A percentile compares a stretch with the other conserved stretches of the same genome.
These are phyloP conservation scores for button mushroom (Agaricus bisporus) DNA, from an alignment of 768 basidiomycete genomes.

Conservation along the genomic window DNA sequence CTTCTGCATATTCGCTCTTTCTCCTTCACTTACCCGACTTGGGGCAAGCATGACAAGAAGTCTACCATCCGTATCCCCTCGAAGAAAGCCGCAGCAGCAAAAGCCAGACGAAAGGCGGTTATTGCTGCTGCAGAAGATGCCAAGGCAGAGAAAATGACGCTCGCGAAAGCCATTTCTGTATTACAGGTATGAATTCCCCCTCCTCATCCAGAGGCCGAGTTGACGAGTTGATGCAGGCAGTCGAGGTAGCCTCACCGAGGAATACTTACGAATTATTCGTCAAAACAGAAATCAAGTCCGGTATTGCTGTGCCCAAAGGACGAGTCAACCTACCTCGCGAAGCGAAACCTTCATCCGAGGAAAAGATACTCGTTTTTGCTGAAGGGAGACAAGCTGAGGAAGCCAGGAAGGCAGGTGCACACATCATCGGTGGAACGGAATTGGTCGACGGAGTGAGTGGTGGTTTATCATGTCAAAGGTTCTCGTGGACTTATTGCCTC, in stretches of 20 bases:
- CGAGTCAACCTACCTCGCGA: conserved; percentile 82
- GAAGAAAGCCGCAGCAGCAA: conserved; percentile 66
- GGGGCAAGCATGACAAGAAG: conserved; percentile 41
- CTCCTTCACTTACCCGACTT: conserved; percentile 39
- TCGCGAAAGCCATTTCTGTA: conserved; percentile 61
- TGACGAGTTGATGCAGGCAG: conserved; percentile 45
- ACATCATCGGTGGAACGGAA: conserved; percentile 87
- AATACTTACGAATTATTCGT: conserved; percentile 78
- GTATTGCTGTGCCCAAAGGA: conserved; percentile 82
- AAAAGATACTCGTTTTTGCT: conserved; percentile 89
- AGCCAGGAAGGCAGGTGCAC: conserved; percentile 83
- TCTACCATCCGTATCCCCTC: conserved; percentile 51
- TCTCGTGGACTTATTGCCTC: not conserved
- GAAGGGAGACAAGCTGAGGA: conserved; percentile 78
- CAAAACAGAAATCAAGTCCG: conserved; percentile 73
- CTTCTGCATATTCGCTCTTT: conserved; percentile 28
- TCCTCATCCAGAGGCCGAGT: not conserved
- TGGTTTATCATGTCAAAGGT: not conserved
- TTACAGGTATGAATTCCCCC: conserved; percentile 48
- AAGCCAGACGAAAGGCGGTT: conserved; percentile 52
- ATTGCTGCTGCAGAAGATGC: conserved; percentile 50
- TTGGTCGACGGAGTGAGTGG: conserved; percentile 75
- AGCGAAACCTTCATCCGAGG: conserved; percentile 61
- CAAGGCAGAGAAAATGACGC: conserved; percentile 58
- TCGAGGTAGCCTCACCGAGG: conserved; percentile 73